Evolutionary conservation across 2,329 filamentous ascomycete species (phyloP), one percentile per base, ranked within the genome.

Genomic region (Pseudogymnoascus sp.): DNA sequence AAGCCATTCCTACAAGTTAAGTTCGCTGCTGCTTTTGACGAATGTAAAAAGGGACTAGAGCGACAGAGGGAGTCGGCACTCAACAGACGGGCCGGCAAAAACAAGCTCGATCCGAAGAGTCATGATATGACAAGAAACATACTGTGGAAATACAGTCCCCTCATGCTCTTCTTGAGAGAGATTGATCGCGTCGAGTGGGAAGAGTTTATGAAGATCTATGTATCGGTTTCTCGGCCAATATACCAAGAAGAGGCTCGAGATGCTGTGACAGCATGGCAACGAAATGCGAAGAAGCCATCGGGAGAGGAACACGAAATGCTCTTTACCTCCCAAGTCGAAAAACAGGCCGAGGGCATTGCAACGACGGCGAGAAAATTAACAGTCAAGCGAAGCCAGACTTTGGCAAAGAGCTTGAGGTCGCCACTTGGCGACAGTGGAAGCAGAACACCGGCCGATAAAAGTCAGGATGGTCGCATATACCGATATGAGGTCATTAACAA

Each of bases 341-440:
- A 95, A 71, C 92, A 97, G 70, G 86, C 90, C 60, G 89, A 95
- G 68, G 85, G 84, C 40, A 83, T 89, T 63, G 83, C 89, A 17
- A 85, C 84, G 40, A 87, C 90, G 6, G 92, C 92, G 8, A 84
- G 92, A 64, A 96, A 96, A 74, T 76, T 97, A 64, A 97, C 93
- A 0, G 92, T 97, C 60, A 96, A 96, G 79, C 84, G 92, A 71
- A 94, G 90, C 66, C 92, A 96, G 74, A 97, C 91, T 2, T 76
- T 94, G 62, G 90, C 89, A 21, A 87, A 88, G 68, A 85, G 82
- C 57, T 78, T 93, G 59, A 84, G 89, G 36, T 85, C 85, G 57
- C 85, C 86, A 9, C 78, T 86, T 62, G 81, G 84, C 31, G 88
- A 90, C 54, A 84, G 83, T 60, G 75, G 77, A 60, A 71, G 76